Evolutionary conservation across 1,284 basidiomycete species (phyloP).

Genomic region (Hortiboletus rubellus): DNA sequence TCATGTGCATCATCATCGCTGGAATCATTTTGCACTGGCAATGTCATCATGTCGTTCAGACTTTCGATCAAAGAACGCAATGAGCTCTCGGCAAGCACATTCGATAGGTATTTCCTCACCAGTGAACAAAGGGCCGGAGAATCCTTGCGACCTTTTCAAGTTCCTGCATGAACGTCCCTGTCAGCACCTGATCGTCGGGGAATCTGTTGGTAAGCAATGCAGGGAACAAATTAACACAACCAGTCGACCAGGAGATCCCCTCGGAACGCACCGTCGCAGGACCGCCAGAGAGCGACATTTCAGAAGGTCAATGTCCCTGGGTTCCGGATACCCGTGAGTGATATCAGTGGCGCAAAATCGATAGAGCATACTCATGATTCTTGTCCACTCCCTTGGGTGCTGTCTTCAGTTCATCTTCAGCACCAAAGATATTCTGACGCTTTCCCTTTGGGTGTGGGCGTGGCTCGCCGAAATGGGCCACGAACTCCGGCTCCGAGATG

Average conservation of each 20-base stretch:
- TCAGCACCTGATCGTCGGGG: slow-evolving; percentile 70
- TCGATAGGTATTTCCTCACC: slow-evolving; percentile 50
- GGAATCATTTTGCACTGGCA: slow-evolving; percentile 36
- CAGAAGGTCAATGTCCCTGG: slow-evolving; percentile 81
- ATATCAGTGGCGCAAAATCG: background rate
- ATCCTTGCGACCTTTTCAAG: slow-evolving; percentile 57
- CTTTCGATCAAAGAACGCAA: slow-evolving; percentile 37
- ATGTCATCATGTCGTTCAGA: slow-evolving; percentile 65
- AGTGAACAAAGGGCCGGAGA: slow-evolving; percentile 77
- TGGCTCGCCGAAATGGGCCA: slow-evolving; percentile 70
- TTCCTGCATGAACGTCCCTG: slow-evolving; percentile 55
- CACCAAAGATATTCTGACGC: slow-evolving; percentile 75
- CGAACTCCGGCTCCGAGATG: slow-evolving; percentile 67
- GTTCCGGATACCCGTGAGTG: background rate
- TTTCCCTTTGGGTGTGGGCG: slow-evolving; percentile 60
- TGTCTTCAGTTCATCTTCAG: slow-evolving; percentile 79
- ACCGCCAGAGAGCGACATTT: slow-evolving; percentile 83
- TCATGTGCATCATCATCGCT: slow-evolving; percentile 10
- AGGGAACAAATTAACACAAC: background rate
- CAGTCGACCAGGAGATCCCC: background rate
- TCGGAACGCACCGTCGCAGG: slow-evolving; percentile 53
- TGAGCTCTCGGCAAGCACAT: background rate
- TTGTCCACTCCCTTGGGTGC: slow-evolving; percentile 89
- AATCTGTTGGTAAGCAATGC: slow-evolving; percentile 52
- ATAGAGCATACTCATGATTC: slow-evolving; percentile 56